These are phyloP conservation scores for Fulvia fulva DNA, from an alignment of 2,329 filamentous ascomycete species.

Conservation along the genomic window DNA sequence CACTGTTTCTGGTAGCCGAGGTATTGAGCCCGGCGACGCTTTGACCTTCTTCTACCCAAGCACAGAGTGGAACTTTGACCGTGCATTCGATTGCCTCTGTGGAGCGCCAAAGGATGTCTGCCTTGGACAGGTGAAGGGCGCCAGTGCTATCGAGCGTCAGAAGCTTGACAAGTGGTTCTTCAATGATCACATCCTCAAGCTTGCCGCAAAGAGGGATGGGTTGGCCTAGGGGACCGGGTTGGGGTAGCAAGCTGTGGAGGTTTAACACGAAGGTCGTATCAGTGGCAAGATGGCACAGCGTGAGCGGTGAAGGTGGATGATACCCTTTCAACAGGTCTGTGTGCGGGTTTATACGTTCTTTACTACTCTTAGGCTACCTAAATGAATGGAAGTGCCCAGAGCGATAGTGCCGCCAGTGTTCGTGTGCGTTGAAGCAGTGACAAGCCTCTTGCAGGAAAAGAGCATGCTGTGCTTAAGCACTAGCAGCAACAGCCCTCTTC, in stretches of 20 bases:
- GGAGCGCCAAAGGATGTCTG: conserved; percentile 36
- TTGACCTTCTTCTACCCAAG: conserved; percentile 50
- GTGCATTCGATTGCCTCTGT: conserved; percentile 44
- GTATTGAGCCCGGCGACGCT: conserved; percentile 39
- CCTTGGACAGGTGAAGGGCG: conserved; percentile 39
- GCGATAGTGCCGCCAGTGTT: neutral
- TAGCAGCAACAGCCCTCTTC: conserved; percentile 17
- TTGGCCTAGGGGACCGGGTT: neutral
- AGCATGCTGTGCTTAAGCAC: conserved; percentile 8
- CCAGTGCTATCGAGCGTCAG: conserved; percentile 34
- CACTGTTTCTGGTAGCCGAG: conserved; percentile 32
- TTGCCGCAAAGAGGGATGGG: conserved; percentile 18
- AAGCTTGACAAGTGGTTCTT: conserved; percentile 30
- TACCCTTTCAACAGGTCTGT: conserved; percentile 16
- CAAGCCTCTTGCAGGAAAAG: neutral
- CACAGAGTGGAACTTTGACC: conserved; percentile 49
- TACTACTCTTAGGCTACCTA: conserved; percentile 8
- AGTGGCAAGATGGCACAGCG: neutral
- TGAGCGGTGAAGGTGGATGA: neutral
- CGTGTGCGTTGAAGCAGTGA: neutral
- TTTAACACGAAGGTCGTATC: conserved; percentile 14
- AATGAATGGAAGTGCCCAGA: conserved; percentile 15
- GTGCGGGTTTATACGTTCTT: neutral
- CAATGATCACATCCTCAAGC: conserved; percentile 40
- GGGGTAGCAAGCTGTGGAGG: conserved; percentile 3